A percentile compares a stretch with the other conserved stretches of the same genome.
These are phyloP conservation scores for Davidsoniella neocaledoniae DNA, from an alignment of 2,329 filamentous ascomycete genomes.

Conservation along the genomic window DNA sequence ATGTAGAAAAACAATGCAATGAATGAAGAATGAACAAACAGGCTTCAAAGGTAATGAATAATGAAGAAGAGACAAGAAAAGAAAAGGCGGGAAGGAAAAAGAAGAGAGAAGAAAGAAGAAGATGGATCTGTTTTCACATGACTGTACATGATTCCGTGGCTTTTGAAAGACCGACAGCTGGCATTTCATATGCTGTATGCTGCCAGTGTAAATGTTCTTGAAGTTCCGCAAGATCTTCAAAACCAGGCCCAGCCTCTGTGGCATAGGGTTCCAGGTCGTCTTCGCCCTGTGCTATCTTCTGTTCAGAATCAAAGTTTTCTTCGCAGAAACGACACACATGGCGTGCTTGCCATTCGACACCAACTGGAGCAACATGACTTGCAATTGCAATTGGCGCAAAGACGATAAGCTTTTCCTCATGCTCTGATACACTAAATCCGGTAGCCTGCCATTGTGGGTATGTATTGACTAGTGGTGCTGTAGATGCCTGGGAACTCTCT, in stretches of 20 bases:
- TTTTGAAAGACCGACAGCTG: conserved; percentile 21
- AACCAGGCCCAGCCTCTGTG: conserved; percentile 31
- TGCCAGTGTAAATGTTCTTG: conserved; percentile 41
- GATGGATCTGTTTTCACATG: conserved; percentile 23
- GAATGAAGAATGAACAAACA: neutral
- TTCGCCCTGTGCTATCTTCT: conserved; percentile 24
- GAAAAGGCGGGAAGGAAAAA: neutral
- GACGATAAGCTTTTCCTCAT: conserved; percentile 32
- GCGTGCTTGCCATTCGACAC: conserved; percentile 34
- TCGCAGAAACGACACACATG: conserved; percentile 41
- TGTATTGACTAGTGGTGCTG: conserved; percentile 10
- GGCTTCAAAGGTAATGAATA: conserved; percentile 1
- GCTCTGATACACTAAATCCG: conserved; percentile 24
- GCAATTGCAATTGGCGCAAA: conserved; percentile 41
- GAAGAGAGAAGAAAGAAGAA: conserved; percentile 1
- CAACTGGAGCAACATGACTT: conserved; percentile 35
- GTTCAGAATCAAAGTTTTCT: conserved; percentile 28
- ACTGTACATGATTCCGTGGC: conserved; percentile 25
- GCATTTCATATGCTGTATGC: conserved; percentile 23
- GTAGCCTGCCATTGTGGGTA: conserved; percentile 35
- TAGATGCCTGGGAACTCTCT: neutral
- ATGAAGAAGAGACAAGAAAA: neutral
- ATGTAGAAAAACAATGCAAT: neutral
- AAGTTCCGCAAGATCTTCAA: conserved; percentile 31
- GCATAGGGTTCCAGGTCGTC: conserved; percentile 35